These are phyloP conservation scores for Triticum monococcum DNA, from an alignment of 176 grass and related monocot genomes.

Conservation along the genomic window DNA sequence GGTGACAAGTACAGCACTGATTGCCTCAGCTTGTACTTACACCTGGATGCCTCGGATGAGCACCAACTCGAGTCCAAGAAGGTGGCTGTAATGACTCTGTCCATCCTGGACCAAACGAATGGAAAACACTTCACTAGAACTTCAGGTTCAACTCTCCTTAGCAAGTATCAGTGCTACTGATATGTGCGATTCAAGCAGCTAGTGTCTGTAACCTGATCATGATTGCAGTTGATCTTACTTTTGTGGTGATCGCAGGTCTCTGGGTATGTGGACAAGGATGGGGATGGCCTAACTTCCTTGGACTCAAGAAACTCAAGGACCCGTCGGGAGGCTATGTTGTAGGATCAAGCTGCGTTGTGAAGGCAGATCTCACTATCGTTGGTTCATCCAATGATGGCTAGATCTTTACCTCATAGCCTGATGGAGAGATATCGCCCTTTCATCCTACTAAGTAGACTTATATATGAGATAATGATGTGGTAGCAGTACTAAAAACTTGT, in stretches of 20 bases:
- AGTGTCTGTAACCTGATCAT: too few species aligned
- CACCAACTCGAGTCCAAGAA: not conserved
- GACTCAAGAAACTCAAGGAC: not conserved
- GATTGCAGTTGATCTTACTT: not conserved
- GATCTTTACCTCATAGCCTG: not conserved
- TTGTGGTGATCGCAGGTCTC: not conserved
- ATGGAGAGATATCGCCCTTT: not conserved
- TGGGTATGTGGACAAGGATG: not conserved
- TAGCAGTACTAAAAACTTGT: not conserved
- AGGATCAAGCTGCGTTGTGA: not conserved
- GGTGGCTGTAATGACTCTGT: not conserved
- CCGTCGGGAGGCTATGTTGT: not conserved
- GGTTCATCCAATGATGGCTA: not conserved
- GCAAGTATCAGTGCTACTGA: not conserved
- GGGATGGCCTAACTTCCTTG: not conserved
- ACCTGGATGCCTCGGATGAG: not conserved
- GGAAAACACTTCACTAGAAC: not conserved
- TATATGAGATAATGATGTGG: not conserved
- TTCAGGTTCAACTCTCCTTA: not conserved
- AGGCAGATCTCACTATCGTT: constrained; percentile 1
- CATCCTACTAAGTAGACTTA: not conserved
- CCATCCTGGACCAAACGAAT: not conserved
- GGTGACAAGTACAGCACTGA: constrained; percentile 2
- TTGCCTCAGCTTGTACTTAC: not conserved
- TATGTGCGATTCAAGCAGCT: too few species aligned